Conservation (phyloP, 1,284 basidiomycete genomes). For the Cryptococcus sp. region DNA sequence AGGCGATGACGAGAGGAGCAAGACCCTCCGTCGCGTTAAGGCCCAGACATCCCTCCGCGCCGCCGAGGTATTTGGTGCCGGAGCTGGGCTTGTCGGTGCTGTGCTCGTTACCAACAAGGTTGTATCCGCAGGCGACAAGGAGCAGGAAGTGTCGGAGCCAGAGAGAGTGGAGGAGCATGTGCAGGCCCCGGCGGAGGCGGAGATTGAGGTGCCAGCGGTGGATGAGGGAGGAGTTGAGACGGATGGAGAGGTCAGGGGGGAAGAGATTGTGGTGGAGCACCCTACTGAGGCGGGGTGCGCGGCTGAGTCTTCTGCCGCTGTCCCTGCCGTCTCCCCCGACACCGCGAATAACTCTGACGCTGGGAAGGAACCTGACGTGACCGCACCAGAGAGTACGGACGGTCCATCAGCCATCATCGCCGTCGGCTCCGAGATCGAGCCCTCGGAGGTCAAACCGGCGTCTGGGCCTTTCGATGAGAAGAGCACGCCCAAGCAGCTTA, state of each 20-base stretch:
- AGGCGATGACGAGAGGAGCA: background rate
- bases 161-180: background rate
- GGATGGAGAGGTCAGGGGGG: no score
- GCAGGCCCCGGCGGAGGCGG: conserved; percentile 2
- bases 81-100: no score
- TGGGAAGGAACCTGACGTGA: background rate
- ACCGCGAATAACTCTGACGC: background rate
- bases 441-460: background rate
- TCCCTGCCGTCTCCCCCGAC: background rate
- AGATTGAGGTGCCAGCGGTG: background rate
- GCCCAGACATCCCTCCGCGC: no score
- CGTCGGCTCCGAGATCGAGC: conserved; percentile 2
- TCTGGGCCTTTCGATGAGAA: background rate
- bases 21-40: no score
- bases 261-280: no score
- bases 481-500: conserved; percentile 29
- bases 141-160: conserved; percentile 1
- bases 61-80: no score
- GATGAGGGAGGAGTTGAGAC: no score
- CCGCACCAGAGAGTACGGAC: background rate
- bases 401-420: conserved; percentile 8
- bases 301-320: background rate
- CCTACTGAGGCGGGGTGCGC: background rate
- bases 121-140: background rate
- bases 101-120: no score